phyloP scores from a whole-genome alignment of 2,329 filamentous ascomycete genomes.

The Zymoseptoria brevis region DNA sequence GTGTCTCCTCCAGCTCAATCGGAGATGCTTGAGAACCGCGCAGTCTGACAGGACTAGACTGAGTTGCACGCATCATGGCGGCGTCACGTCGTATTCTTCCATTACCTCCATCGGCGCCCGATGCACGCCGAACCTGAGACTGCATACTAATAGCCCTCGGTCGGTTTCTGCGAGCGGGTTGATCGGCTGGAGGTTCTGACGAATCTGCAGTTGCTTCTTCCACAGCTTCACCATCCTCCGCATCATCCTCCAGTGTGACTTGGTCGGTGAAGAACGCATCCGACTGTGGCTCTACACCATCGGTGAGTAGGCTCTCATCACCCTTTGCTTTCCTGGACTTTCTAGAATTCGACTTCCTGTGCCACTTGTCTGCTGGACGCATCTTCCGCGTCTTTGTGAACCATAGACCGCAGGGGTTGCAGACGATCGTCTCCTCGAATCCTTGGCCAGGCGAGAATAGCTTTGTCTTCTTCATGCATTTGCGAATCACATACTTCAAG shows the following conservation, averaged over 20 bases:
- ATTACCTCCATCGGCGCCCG: slow-evolving; percentile 24
- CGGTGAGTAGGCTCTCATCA: slow-evolving; percentile 18
- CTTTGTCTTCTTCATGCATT: slow-evolving; percentile 60
- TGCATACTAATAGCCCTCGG: slow-evolving; percentile 44
- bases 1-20: slow-evolving; percentile 47
- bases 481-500: slow-evolving; percentile 64
- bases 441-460: slow-evolving; percentile 23
- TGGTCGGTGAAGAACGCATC: slow-evolving; percentile 28
- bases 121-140: slow-evolving; percentile 22
- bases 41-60: slow-evolving; percentile 53
- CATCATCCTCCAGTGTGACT: slow-evolving; percentile 19
- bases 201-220: not conserved
- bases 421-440: slow-evolving; percentile 69
- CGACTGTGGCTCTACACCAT: slow-evolving; percentile 25
- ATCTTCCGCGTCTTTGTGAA: slow-evolving; percentile 80
- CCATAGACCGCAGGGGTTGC: slow-evolving; percentile 96
- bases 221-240: not conserved
- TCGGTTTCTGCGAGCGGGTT: slow-evolving; percentile 15
- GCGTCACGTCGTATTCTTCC: slow-evolving; percentile 20
- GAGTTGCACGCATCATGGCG: slow-evolving; percentile 47
- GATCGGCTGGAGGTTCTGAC: not conserved
- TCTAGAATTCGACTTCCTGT: slow-evolving; percentile 30
- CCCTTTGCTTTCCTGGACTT: slow-evolving; percentile 23
- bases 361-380: slow-evolving; percentile 78
- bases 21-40: slow-evolving; percentile 40